Evolutionary conservation across 2,329 filamentous ascomycete species (phyloP).

Genomic region (Colletotrichum sp.): DNA sequence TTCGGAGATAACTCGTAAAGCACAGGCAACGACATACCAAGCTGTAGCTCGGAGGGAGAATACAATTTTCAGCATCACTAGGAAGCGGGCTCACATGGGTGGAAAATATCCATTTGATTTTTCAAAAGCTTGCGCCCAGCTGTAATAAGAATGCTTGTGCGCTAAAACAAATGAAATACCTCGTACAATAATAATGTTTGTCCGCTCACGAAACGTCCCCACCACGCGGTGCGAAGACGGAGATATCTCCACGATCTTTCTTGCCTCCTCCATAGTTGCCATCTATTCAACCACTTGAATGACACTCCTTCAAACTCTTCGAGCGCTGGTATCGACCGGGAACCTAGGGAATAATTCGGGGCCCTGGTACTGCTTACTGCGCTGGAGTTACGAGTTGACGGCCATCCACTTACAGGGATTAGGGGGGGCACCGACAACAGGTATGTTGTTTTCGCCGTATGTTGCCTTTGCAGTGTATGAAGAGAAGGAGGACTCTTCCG

Average conservation of each 20-base stretch:
- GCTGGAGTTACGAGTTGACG: background rate
- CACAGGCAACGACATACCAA: background rate
- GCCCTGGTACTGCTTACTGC: background rate
- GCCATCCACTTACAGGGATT: too few relatives aligned
- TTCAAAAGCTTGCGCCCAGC: background rate
- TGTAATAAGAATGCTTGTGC: background rate
- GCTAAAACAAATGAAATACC: background rate
- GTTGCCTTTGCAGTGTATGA: background rate
- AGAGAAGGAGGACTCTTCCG: background rate
- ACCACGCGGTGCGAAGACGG: background rate
- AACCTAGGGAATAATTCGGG: background rate
- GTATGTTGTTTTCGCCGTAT: background rate
- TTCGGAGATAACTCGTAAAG: background rate
- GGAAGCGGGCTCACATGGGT: background rate
- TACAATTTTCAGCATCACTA: background rate
- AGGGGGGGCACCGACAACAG: background rate
- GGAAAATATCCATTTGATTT: background rate
- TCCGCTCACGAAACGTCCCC: background rate
- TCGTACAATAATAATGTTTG: background rate
- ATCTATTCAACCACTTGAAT: background rate
- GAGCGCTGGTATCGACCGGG: background rate
- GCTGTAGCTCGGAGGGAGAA: background rate
- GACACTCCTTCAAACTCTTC: background rate
- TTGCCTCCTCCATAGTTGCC: background rate
- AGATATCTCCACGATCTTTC: background rate